These are phyloP conservation scores for Prunus padus DNA, from an alignment of 306 rosid genomes.

Conservation along the genomic window DNA sequence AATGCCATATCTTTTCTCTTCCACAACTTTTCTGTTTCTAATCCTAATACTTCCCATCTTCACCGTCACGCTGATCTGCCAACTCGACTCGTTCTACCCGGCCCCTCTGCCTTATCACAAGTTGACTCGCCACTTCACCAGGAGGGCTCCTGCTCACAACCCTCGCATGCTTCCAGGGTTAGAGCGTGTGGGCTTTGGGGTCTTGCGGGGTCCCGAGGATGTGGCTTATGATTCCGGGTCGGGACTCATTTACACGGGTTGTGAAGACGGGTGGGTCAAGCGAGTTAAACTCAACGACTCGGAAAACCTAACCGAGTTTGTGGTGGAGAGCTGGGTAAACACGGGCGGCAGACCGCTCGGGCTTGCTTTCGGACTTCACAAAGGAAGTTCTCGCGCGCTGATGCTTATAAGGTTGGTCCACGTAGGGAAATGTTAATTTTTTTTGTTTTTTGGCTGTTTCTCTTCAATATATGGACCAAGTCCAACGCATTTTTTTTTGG, in stretches of 20 bases:
- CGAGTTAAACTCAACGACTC: conserved; percentile 50
- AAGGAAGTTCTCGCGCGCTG: conserved; percentile 46
- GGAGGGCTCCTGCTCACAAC: conserved; percentile 21
- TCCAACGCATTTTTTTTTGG: too few species aligned
- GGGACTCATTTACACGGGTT: conserved; percentile 61
- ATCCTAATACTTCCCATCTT: neutral
- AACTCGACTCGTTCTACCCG: conserved; percentile 43
- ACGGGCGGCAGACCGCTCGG: conserved; percentile 84
- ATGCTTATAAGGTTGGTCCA: conserved; percentile 38
- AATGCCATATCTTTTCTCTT: too few species aligned
- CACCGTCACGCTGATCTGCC: conserved; percentile 28
- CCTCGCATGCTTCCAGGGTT: conserved; percentile 28
- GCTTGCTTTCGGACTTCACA: conserved; percentile 28
- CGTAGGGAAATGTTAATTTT: neutral
- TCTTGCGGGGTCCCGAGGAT: conserved; percentile 49
- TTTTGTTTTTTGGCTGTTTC: too few species aligned
- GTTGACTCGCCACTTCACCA: conserved; percentile 10
- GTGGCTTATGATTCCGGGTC: conserved; percentile 36
- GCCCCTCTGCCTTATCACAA: conserved; percentile 24
- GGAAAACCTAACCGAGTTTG: conserved; percentile 25
- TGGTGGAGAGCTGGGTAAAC: conserved; percentile 58
- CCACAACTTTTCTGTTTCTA: neutral
- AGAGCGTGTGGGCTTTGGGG: conserved; percentile 38
- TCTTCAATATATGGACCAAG: too few species aligned
- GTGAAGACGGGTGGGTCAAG: conserved; percentile 77